phyloP scores from a whole-genome alignment of 805 yeast genomes.

The Myxozyma udenii region DNA sequence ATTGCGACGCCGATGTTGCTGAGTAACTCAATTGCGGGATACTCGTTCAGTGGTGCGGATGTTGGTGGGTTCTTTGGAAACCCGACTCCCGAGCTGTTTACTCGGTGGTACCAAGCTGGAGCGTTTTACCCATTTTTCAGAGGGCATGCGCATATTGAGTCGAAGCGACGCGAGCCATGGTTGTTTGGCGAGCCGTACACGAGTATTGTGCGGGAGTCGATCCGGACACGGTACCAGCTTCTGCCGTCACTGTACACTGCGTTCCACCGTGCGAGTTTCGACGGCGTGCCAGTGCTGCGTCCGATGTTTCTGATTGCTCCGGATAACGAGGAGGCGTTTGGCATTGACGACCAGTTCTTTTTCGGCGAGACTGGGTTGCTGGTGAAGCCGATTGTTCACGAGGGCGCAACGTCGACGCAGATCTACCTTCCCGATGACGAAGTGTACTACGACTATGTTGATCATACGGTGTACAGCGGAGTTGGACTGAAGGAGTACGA shows the following conservation, averaged over 20 bases:
- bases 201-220: constrained; percentile 62
- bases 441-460: constrained; percentile 40
- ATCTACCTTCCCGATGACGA: constrained; percentile 51
- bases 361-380: constrained; percentile 67
- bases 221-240: constrained; percentile 68
- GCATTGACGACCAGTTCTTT: constrained; percentile 78
- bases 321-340: constrained; percentile 46
- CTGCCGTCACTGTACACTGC: constrained; percentile 78
- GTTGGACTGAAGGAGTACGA: constrained; percentile 43
- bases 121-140: constrained; percentile 95
- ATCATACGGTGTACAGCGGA: constrained; percentile 36
- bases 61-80: constrained; percentile 96
- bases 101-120: constrained; percentile 96
- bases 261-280: constrained; percentile 59
- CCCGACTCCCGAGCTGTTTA: constrained; percentile 73
- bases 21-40: constrained; percentile 75
- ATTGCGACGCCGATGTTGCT: constrained; percentile 84
- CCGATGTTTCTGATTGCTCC: constrained; percentile 34
- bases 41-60: constrained; percentile 94
- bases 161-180: constrained; percentile 92
- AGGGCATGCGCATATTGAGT: constrained; percentile 94
- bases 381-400: constrained; percentile 74
- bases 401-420: constrained; percentile 43
- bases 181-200: constrained; percentile 72
- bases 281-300: constrained; percentile 64